Evolutionary conservation across 805 yeast genomes (phyloP).

Genomic region (Spathaspora girioi): DNA sequence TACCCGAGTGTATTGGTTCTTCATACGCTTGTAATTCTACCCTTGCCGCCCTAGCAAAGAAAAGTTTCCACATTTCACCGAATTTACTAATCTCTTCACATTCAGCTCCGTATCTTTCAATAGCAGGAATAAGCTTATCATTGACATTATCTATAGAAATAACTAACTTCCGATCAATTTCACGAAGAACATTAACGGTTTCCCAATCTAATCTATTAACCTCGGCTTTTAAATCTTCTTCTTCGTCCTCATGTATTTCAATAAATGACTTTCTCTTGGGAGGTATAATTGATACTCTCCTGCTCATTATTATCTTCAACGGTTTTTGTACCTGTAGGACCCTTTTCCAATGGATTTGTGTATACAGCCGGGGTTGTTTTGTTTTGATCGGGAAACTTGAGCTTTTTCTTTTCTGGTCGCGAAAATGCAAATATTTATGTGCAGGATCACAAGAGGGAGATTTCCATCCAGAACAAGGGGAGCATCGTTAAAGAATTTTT

Average conservation of each 20-base stretch:
- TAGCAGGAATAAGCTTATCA: constrained; percentile 63
- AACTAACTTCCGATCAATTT: constrained; percentile 71
- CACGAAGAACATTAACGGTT: constrained; percentile 72
- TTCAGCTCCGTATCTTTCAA: constrained; percentile 55
- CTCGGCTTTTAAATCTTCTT: constrained; percentile 26
- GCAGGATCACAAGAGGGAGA: background rate
- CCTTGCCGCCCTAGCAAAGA: constrained; percentile 72
- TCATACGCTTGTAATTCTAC: constrained; percentile 56
- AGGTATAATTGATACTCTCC: constrained; percentile 31
- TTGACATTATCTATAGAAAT: constrained; percentile 65
- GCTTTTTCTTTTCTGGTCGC: background rate
- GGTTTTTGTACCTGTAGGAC: background rate
- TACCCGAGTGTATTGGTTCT: constrained; percentile 26
- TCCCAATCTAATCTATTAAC: constrained; percentile 72
- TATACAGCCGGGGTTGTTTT: background rate
- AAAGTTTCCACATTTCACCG: constrained; percentile 70
- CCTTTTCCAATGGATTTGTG: background rate
- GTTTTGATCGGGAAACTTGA: background rate
- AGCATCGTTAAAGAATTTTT: no score
- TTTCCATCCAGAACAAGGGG: no score
- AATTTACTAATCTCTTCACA: constrained; percentile 63
- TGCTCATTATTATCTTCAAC: background rate
- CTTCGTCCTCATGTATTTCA: constrained; percentile 6
- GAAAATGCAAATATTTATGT: background rate
- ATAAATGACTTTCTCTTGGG: constrained; percentile 26